Evolutionary conservation across 2,329 filamentous ascomycete species (phyloP).

Genomic region (Exophiala spinifera): DNA sequence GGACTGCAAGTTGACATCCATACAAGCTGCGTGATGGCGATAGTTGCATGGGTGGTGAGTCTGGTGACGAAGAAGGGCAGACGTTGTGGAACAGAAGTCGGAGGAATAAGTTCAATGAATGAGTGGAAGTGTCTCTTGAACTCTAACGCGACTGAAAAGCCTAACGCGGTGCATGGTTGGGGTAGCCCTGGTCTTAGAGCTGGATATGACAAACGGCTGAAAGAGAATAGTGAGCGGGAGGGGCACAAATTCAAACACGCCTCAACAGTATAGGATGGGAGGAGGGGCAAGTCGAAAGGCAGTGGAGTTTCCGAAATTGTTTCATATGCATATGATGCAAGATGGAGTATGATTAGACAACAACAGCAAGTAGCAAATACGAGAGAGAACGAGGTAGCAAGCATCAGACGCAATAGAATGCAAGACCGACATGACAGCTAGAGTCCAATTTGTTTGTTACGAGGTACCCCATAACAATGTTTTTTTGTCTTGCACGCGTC

Average conservation of each 20-base stretch:
- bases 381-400: constrained; percentile 3
- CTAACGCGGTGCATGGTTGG: constrained; percentile 7
- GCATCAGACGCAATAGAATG: background rate
- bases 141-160: constrained; percentile 13
- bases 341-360: constrained; percentile 13
- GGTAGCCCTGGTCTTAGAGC: constrained; percentile 16
- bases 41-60: background rate
- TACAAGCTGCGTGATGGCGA: constrained; percentile 4
- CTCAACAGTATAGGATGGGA: constrained; percentile 10
- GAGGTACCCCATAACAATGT: background rate
- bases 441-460: background rate
- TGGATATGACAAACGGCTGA: constrained; percentile 2
- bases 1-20: constrained; percentile 10
- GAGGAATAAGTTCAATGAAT: constrained; percentile 1
- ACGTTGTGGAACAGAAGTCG: background rate
- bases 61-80: constrained; percentile 3
- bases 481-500: constrained; percentile 15
- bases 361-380: constrained; percentile 1
- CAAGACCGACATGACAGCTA: background rate
- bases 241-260: constrained; percentile 11
- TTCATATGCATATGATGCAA: constrained; percentile 14
- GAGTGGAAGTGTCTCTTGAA: constrained; percentile 8
- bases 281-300: constrained; percentile 17
- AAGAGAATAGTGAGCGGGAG: constrained; percentile 2
- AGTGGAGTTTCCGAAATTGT: constrained; percentile 26